Evolutionary conservation across 2,329 filamentous ascomycete genomes (phyloP), one percentile per base, ranked within the genome.

Genomic region (Stenocarpella maydis): DNA sequence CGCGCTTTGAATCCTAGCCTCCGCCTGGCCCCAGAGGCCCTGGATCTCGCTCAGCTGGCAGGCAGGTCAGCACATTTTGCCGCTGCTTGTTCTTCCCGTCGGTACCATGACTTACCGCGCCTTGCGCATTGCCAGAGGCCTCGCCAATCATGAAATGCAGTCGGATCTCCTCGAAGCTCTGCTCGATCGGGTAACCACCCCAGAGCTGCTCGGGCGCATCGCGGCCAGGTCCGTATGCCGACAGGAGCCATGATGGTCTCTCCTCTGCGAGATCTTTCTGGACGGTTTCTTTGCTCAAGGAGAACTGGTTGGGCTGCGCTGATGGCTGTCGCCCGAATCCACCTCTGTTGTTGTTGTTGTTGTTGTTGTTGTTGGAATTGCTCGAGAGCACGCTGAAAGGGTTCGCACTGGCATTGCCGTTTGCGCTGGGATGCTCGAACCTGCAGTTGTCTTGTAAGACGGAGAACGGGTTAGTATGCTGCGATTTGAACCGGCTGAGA

Each of bases 141-240:
- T 85, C 82, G 2, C 88, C 88, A 65, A 77, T 76, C 75, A 90
- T 83, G 76, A 95, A 95, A 76, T 94, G 91, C 26, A 95, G 77
- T 61, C 94, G 88, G 77, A 97, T 87, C 80, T 98, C 95, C 78
- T 98, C 95, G 49, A 92, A 91, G 76, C 94, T 97, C 78, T 94
- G 91, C 78, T 98, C 95, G 21, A 94, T 87, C 7, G 88, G 85
- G 53, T 85, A 86, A 1, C 94, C 94, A 65, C 94, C 94, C 75
- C 97, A 95, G 1, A 98, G 85, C 79, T 97, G 94, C 21, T 89
- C 88, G 0, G 95, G 95, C 1, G 92, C 89, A 74, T 94, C 88
- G 75, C 84, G 86, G 4, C 91, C 92, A 0, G 95, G 94, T 0
- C 90, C 93, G 79, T 97, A 98, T 26, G 91, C 87, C 1, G 95